Conservation (phyloP, 2,329 filamentous ascomycete species). For the Arthrobotrys sinensis region DNA sequence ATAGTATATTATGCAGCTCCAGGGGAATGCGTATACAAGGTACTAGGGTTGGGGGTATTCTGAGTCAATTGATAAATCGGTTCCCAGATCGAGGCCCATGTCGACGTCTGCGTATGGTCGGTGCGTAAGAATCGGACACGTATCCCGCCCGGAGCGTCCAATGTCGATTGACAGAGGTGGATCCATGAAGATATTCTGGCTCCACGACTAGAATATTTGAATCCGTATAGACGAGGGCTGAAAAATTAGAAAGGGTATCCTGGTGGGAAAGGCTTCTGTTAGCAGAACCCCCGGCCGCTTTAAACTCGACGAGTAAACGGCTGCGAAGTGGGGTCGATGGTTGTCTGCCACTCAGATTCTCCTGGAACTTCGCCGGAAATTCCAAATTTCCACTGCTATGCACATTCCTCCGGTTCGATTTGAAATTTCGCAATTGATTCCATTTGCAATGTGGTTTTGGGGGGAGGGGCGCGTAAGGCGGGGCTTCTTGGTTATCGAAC, state of each 20-base stretch:
- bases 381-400: not conserved
- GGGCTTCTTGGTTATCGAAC: too few species aligned
- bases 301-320: not conserved
- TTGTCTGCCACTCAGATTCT: not conserved
- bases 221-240: not conserved
- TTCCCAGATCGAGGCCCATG: not conserved
- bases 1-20: not conserved
- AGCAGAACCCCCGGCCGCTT: too few species aligned
- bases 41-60: not conserved
- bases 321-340: not conserved
- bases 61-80: not conserved
- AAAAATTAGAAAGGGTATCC: not conserved
- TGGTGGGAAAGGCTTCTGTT: not conserved
- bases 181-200: not conserved
- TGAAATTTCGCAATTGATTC: too few species aligned
- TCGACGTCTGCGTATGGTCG: not conserved
- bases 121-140: slow-evolving; percentile 1
- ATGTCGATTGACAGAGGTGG: not conserved
- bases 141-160: not conserved
- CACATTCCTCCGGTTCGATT: not conserved
- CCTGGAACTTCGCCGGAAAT: not conserved
- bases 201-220: not conserved
- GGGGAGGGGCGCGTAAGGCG: not conserved
- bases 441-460: too few species aligned
- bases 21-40: not conserved